A percentile compares a stretch with the other conserved stretches of the same genome.
Conservation (phyloP, 2,329 filamentous ascomycete species). For the Proliferodiscus dingleyae region DNA sequence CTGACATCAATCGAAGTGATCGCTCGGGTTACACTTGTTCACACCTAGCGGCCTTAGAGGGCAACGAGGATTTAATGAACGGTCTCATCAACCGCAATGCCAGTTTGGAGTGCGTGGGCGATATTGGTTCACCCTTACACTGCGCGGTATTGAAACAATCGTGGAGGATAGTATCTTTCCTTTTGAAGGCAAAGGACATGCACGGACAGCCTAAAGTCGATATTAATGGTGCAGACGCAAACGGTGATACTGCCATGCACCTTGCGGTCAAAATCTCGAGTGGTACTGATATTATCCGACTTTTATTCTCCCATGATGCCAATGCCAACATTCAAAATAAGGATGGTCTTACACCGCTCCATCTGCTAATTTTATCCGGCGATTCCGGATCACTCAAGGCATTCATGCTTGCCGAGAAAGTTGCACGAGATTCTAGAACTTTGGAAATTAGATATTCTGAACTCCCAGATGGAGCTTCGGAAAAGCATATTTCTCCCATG, state of each 20-base stretch:
- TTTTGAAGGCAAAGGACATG: not conserved
- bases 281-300: not conserved
- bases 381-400: not conserved
- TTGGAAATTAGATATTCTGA: too few relatives aligned
- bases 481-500: too few relatives aligned
- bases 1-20: too few relatives aligned
- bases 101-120: not conserved
- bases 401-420: not conserved
- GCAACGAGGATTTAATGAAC: not conserved
- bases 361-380: not conserved
- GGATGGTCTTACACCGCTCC: not conserved
- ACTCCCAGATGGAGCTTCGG: too few relatives aligned
- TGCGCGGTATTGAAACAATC: slow-evolving; percentile 3
- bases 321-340: not conserved
- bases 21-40: too few relatives aligned
- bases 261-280: not conserved
- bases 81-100: not conserved
- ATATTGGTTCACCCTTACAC: not conserved
- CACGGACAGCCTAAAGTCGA: too few relatives aligned
- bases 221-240: not conserved
- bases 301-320: not conserved
- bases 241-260: not conserved
- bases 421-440: not conserved
- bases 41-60: not conserved
- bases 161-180: not conserved